phyloP scores from a whole-genome alignment of 768 basidiomycete species.

The Boletus reticulatus region DNA sequence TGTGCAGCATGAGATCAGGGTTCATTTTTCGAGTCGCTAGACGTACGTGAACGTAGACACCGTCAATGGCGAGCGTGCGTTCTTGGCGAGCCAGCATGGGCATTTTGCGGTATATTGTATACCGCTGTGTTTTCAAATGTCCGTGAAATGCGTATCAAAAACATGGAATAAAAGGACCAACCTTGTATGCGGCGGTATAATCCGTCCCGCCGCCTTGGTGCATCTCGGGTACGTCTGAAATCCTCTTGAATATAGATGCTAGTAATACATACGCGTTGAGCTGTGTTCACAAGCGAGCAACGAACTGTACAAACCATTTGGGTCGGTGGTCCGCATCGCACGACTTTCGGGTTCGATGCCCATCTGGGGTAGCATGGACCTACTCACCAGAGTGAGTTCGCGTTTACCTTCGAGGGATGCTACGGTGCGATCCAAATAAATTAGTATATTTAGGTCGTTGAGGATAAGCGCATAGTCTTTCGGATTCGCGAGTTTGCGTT shows the following conservation, averaged over 20 bases:
- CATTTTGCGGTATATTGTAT: slow-evolving; percentile 88
- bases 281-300: background rate
- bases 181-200: slow-evolving; percentile 85
- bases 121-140: slow-evolving; percentile 57
- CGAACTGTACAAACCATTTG: slow-evolving; percentile 63
- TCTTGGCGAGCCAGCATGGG: slow-evolving; percentile 93
- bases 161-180: slow-evolving; percentile 23
- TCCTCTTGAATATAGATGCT: slow-evolving; percentile 94
- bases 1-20: slow-evolving; percentile 7
- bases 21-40: background rate
- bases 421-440: slow-evolving; percentile 95
- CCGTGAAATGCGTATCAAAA: background rate
- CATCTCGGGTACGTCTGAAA: slow-evolving; percentile 63
- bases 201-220: slow-evolving; percentile 66
- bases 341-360: slow-evolving; percentile 68
- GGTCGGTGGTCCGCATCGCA: slow-evolving; percentile 77
- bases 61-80: slow-evolving; percentile 90
- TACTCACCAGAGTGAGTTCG: slow-evolving; percentile 78
- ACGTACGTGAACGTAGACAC: slow-evolving; percentile 85
- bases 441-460: slow-evolving; percentile 59
- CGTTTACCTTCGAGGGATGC: slow-evolving; percentile 87
- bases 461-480: slow-evolving; percentile 84
- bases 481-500: slow-evolving; percentile 61
- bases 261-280: background rate
- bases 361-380: slow-evolving; percentile 69